phyloP scores from a whole-genome alignment of 106 monocot species.

The Dendrobium huoshanense region DNA sequence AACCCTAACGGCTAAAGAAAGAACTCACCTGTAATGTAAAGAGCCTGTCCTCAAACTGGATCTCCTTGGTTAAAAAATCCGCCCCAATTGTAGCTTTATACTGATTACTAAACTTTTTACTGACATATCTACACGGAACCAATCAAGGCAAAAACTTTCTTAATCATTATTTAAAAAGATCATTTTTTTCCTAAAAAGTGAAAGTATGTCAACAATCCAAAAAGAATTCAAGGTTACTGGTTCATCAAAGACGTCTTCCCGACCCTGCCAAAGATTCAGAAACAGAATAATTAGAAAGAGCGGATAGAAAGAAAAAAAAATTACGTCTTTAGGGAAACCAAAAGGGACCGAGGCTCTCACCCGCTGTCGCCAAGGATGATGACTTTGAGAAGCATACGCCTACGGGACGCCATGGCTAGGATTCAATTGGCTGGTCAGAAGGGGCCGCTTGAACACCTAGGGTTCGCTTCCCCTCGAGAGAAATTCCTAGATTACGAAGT shows the following conservation, averaged over 20 bases:
- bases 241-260: conserved; percentile 43
- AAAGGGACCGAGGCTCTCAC: conserved; percentile 20
- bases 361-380: conserved; percentile 79
- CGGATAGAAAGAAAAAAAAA: neutral
- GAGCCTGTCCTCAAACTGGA: conserved; percentile 66
- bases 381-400: conserved; percentile 65
- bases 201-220: neutral
- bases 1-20: neutral
- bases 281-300: neutral
- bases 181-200: neutral
- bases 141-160: neutral
- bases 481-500: neutral
- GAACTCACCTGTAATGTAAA: conserved; percentile 36
- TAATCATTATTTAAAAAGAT: neutral
- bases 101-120: conserved; percentile 60
- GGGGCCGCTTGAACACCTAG: neutral
- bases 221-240: conserved; percentile 19
- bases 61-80: conserved; percentile 76
- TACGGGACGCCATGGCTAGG: conserved; percentile 39
- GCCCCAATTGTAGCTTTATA: conserved; percentile 78
- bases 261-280: conserved; percentile 23
- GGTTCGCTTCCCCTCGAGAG: neutral
- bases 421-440: neutral
- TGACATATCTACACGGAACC: conserved; percentile 31
- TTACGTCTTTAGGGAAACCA: neutral